These are phyloP conservation scores for Paralagenidium karlingii DNA, from an alignment of 352 stramenopile species.

Conservation along the genomic window DNA sequence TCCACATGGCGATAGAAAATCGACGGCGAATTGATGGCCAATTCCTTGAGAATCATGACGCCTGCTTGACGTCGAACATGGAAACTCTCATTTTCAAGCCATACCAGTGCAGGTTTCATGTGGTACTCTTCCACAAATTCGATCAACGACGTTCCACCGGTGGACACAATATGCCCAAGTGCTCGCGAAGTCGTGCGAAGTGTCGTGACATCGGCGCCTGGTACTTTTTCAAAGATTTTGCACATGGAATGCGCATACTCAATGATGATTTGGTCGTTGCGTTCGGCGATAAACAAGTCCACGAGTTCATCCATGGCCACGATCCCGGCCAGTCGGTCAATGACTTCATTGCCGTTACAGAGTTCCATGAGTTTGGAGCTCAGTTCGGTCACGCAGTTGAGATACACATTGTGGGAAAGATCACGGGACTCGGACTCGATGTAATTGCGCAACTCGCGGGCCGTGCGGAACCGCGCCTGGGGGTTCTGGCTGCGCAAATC, in stretches of 20 bases:
- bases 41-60: conserved; percentile 80
- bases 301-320: conserved; percentile 83
- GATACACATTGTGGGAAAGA: conserved; percentile 71
- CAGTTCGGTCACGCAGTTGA: conserved; percentile 81
- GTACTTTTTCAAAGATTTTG: conserved; percentile 82
- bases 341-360: conserved; percentile 63
- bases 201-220: conserved; percentile 50
- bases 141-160: conserved; percentile 72
- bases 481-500: conserved; percentile 54
- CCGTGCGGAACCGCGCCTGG: conserved; percentile 44
- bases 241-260: conserved; percentile 81
- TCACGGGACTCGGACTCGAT: conserved; percentile 82
- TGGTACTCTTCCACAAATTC: conserved; percentile 86
- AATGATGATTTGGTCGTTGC: conserved; percentile 85
- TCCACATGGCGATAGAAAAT: conserved; percentile 83
- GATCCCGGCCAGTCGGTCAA: conserved; percentile 76
- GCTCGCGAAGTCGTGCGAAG: conserved; percentile 65
- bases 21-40: conserved; percentile 76
- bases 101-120: conserved; percentile 75
- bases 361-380: conserved; percentile 72
- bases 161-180: conserved; percentile 80
- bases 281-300: conserved; percentile 80
- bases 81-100: conserved; percentile 85
- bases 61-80: conserved; percentile 73
- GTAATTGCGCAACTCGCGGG: conserved; percentile 62